Percentiles rank a stretch among this genome's conserved stretches.
phyloP scores from a whole-genome alignment of 805 yeast species.

The Candida hungchunana region DNA sequence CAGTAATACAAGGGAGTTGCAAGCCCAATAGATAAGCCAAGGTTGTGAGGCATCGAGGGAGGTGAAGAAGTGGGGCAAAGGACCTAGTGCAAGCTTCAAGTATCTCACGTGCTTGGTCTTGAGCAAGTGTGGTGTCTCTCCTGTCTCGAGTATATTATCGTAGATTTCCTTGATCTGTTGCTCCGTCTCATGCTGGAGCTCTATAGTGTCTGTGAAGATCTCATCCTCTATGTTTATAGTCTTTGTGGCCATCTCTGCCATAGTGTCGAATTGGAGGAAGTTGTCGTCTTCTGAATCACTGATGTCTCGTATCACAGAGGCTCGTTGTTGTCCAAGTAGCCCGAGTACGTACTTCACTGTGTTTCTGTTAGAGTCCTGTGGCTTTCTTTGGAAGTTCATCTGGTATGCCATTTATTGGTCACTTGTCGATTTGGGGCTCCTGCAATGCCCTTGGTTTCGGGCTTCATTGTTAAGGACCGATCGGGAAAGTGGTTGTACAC shows the following conservation, averaged over 20 bases:
- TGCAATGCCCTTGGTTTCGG: not conserved
- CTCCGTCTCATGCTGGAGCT: conserved; percentile 32
- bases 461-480: conserved; percentile 5
- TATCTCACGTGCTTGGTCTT: conserved; percentile 19
- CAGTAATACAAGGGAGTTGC: conserved; percentile 48
- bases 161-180: conserved; percentile 29
- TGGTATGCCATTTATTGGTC: too few species aligned
- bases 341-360: conserved; percentile 4
- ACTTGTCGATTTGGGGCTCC: conserved; percentile 1
- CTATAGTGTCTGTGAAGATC: conserved; percentile 34
- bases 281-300: conserved; percentile 1
- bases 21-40: conserved; percentile 86
- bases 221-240: conserved; percentile 23
- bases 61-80: conserved; percentile 22
- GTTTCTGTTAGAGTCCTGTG: too few species aligned
- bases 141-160: conserved; percentile 22
- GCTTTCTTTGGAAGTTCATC: too few species aligned
- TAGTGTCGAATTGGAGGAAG: conserved; percentile 12
- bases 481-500: conserved; percentile 1
- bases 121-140: conserved; percentile 14
- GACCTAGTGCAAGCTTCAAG: conserved; percentile 18
- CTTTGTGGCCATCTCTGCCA: conserved; percentile 15
- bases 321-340: conserved; percentile 4
- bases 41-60: conserved; percentile 85
- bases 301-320: conserved; percentile 5